Evolutionary conservation across 1,284 basidiomycete genomes (phyloP).

Genomic region (Irpex rosettiformis): DNA sequence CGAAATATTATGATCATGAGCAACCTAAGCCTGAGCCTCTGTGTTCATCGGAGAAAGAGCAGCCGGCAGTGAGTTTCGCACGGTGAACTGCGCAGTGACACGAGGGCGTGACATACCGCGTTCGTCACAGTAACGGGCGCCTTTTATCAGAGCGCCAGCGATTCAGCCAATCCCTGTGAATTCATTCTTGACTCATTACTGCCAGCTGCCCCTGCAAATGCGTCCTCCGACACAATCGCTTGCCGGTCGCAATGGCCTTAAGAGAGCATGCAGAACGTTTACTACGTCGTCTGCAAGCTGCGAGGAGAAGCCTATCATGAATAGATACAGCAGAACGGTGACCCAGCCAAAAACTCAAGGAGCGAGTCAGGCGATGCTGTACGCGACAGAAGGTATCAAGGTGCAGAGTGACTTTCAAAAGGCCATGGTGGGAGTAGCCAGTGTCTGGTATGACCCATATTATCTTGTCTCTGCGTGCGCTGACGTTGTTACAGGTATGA

Average conservation of each 20-base stretch:
- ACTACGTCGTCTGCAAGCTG: constrained; percentile 37
- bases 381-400: constrained; percentile 88
- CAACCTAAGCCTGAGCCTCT: too few relatives aligned
- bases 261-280: constrained; percentile 34
- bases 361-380: constrained; percentile 95
- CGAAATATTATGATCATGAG: too few relatives aligned
- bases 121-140: background rate
- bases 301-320: constrained; percentile 59
- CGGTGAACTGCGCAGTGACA: too few relatives aligned
- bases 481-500: constrained; percentile 30
- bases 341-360: constrained; percentile 92
- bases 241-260: constrained; percentile 20
- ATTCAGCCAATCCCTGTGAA: constrained; percentile 1
- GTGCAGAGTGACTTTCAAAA: constrained; percentile 83
- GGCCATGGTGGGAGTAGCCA: constrained; percentile 94
- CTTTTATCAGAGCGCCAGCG: background rate
- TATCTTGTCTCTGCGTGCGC: background rate
- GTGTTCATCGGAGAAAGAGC: too few relatives aligned
- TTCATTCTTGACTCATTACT: constrained; percentile 2
- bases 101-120: background rate
- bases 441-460: constrained; percentile 72
- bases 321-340: constrained; percentile 79
- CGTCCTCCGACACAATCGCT: constrained; percentile 19
- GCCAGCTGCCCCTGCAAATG: constrained; percentile 12
- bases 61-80: too few relatives aligned